A percentile compares a stretch with the other conserved stretches of the same genome.
phyloP scores from a whole-genome alignment of 2,329 filamentous ascomycete species.

The Phoma sp. region DNA sequence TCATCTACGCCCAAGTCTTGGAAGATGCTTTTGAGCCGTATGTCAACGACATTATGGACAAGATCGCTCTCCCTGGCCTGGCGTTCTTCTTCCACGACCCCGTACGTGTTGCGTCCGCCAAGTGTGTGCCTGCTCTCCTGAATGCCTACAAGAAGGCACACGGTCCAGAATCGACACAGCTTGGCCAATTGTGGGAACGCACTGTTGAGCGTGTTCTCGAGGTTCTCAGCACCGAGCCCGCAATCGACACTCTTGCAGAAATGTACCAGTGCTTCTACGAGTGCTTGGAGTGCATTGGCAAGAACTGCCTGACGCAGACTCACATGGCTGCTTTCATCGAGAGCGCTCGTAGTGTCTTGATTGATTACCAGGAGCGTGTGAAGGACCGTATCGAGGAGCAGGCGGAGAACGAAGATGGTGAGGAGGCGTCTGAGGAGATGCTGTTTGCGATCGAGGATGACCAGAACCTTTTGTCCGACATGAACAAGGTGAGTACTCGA shows the following conservation, averaged over 20 bases:
- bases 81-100: conserved; percentile 99
- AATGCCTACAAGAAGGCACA: conserved; percentile 94
- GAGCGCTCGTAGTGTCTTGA: conserved; percentile 80
- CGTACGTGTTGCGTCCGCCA: conserved; percentile 91
- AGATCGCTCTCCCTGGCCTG: conserved; percentile 90
- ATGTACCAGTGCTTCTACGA: conserved; percentile 99
- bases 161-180: conserved; percentile 77
- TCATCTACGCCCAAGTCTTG: conserved; percentile 96
- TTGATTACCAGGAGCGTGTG: conserved; percentile 92
- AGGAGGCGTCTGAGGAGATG: conserved; percentile 86
- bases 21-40: conserved; percentile 91
- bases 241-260: conserved; percentile 93
- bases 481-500: conserved; percentile 75
- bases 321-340: conserved; percentile 91
- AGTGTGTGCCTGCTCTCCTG: conserved; percentile 89
- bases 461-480: conserved; percentile 93
- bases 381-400: conserved; percentile 82
- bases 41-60: conserved; percentile 91
- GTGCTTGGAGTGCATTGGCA: conserved; percentile 91
- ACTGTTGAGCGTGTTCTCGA: conserved; percentile 92
- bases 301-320: conserved; percentile 75
- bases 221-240: conserved; percentile 89
- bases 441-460: conserved; percentile 95
- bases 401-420: conserved; percentile 83
- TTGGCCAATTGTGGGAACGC: conserved; percentile 81